These are phyloP conservation scores for Limonium bicolor DNA, from an alignment of 148 eudicot species.

Conservation along the genomic window DNA sequence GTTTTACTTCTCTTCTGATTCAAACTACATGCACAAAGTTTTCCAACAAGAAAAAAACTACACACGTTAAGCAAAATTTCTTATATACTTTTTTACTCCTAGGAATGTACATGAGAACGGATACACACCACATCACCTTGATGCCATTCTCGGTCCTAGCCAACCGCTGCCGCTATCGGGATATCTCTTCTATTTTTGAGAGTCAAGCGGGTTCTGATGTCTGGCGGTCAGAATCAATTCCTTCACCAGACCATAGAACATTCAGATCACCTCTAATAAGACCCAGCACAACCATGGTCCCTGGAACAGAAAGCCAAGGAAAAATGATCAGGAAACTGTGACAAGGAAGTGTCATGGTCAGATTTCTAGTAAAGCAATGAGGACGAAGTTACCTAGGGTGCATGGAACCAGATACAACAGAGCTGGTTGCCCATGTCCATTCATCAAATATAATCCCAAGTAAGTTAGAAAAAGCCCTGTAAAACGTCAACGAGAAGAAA, in stretches of 20 bases:
- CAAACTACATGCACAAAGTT: too few relatives aligned
- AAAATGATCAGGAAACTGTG: not conserved
- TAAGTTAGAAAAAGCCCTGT: conserved; percentile 61
- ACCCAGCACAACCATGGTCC: conserved; percentile 43
- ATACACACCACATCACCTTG: too few relatives aligned
- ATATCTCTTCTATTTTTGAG: too few relatives aligned
- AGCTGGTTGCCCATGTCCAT: conserved; percentile 89
- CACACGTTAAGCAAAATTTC: too few relatives aligned
- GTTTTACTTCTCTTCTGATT: too few relatives aligned
- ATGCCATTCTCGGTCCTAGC: too few relatives aligned
- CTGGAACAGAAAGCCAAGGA: conserved; percentile 15
- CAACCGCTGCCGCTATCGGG: too few relatives aligned
- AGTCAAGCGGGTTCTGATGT: too few relatives aligned
- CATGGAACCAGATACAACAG: conserved; percentile 92
- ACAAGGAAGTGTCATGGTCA: not conserved
- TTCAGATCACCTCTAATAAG: conserved; percentile 52
- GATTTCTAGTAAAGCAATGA: conserved; percentile 2
- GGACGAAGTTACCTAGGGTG: conserved; percentile 52
- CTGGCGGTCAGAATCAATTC: too few relatives aligned
- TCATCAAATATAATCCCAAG: conserved; percentile 65
- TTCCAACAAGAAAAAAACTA: too few relatives aligned
- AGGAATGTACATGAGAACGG: too few relatives aligned
- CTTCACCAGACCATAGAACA: conserved; percentile 40
- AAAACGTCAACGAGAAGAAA: not conserved
- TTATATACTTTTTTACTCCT: too few relatives aligned